These are phyloP conservation scores for Oidiodendron maius DNA, from an alignment of 495 filamentous ascomycete species.

Conservation along the genomic window DNA sequence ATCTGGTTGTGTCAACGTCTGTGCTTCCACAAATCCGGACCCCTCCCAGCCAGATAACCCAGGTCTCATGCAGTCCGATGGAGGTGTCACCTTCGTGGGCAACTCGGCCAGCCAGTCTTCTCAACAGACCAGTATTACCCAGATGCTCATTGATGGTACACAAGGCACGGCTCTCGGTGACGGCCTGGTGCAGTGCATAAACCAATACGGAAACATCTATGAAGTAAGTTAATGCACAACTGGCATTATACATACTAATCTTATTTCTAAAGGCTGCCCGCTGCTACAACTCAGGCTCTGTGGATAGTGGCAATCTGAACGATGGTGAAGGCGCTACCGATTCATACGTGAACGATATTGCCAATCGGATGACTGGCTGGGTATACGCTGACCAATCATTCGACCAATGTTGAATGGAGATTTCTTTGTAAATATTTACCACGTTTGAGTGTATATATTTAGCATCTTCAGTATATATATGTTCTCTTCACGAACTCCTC, in stretches of 20 bases:
- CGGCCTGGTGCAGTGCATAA: conserved; percentile 28
- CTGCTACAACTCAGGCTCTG: conserved; percentile 31
- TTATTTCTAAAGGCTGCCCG: too few species aligned
- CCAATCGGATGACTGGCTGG: conserved; percentile 34
- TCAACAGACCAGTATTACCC: conserved; percentile 19
- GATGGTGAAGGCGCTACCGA: conserved; percentile 24
- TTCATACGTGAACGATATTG: conserved; percentile 31
- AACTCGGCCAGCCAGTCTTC: conserved; percentile 13
- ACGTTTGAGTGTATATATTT: too few species aligned
- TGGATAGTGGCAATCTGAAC: conserved; percentile 25
- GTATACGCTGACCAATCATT: background rate
- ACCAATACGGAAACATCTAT: conserved; percentile 18
- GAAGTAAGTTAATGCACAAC: too few species aligned
- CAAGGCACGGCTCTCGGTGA: conserved; percentile 27
- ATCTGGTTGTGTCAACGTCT: conserved; percentile 24
- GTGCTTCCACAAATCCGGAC: conserved; percentile 6
- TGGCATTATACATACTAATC: too few species aligned
- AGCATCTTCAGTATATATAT: too few species aligned
- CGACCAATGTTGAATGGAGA: too few species aligned
- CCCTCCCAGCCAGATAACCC: conserved; percentile 15
- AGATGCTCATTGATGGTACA: conserved; percentile 33
- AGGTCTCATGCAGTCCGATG: conserved; percentile 33
- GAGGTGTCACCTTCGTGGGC: conserved; percentile 19
- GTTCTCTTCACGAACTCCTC: too few species aligned
- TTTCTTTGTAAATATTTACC: too few species aligned